A percentile compares a stretch with the other conserved stretches of the same genome.
Conservation (phyloP, 371 early-diverging fungal genomes). For the Actinomortierella wolfii region DNA sequence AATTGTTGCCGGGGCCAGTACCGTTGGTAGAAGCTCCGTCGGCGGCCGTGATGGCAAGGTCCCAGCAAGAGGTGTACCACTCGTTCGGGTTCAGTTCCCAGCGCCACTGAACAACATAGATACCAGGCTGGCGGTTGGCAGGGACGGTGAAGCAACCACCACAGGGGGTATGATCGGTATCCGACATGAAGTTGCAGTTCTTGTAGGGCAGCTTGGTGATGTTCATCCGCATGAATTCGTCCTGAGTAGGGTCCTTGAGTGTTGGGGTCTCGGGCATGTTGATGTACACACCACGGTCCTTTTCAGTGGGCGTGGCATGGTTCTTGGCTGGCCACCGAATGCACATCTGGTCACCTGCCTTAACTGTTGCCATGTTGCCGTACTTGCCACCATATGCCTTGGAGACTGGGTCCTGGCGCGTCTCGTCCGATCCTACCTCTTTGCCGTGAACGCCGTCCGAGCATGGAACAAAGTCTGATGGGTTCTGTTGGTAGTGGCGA, state of each 20-base stretch:
- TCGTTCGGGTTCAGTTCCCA: conserved; percentile 33
- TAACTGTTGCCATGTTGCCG: conserved; percentile 42
- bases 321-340: conserved; percentile 57
- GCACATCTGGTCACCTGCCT: conserved; percentile 56
- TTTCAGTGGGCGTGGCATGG: conserved; percentile 7
- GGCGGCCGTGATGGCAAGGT: conserved; percentile 12
- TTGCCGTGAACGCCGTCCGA: conserved; percentile 4
- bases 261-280: conserved; percentile 9
- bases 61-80: conserved; percentile 43
- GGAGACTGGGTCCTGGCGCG: conserved; percentile 8
- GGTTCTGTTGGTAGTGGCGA: conserved; percentile 30
- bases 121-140: conserved; percentile 5
- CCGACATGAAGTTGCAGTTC: conserved; percentile 17
- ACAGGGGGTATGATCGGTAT: conserved; percentile 28
- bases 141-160: conserved; percentile 38
- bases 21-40: neutral
- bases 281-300: conserved; percentile 8
- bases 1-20: neutral
- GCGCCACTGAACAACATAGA: conserved; percentile 37
- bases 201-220: conserved; percentile 9
- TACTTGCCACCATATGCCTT: conserved; percentile 13
- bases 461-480: conserved; percentile 6
- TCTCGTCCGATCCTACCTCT: conserved; percentile 14
- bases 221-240: conserved; percentile 3
- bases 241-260: conserved; percentile 7